Conservation (phyloP, 805 yeast genomes). For the Candida andamanensis region DNA sequence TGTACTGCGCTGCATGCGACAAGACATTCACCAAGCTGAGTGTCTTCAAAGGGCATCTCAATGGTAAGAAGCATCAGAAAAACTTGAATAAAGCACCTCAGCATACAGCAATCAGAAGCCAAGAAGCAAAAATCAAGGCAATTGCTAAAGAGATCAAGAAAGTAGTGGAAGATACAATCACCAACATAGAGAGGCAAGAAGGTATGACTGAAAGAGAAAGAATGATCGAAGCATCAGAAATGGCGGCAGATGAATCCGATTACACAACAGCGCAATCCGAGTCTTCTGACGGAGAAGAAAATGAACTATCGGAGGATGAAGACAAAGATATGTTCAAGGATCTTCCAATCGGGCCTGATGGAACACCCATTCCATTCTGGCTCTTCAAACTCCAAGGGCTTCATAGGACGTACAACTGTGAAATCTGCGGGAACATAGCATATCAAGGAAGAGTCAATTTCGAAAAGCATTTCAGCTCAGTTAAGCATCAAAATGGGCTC, state of each 20-base stretch:
- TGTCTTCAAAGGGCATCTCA: constrained; percentile 64
- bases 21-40: constrained; percentile 56
- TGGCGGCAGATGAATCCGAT: constrained; percentile 34
- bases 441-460: constrained; percentile 73
- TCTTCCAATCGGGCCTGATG: constrained; percentile 82
- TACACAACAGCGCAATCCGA: constrained; percentile 33
- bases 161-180: constrained; percentile 45
- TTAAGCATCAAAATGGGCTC: constrained; percentile 69
- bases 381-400: constrained; percentile 85
- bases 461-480: constrained; percentile 69
- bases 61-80: constrained; percentile 71
- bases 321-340: constrained; percentile 45
- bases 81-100: constrained; percentile 40
- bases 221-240: constrained; percentile 42
- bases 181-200: constrained; percentile 58
- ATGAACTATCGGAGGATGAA: constrained; percentile 13
- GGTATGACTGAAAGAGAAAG: constrained; percentile 71
- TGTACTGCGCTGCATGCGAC: constrained; percentile 61
- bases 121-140: constrained; percentile 36
- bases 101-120: not conserved
- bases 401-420: constrained; percentile 68
- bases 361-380: constrained; percentile 92
- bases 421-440: constrained; percentile 72
- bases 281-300: constrained; percentile 18
- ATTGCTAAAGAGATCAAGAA: constrained; percentile 34